Evolutionary conservation across 2,329 filamentous ascomycete genomes (phyloP).

Genomic region (Penicillium rolfsii): DNA sequence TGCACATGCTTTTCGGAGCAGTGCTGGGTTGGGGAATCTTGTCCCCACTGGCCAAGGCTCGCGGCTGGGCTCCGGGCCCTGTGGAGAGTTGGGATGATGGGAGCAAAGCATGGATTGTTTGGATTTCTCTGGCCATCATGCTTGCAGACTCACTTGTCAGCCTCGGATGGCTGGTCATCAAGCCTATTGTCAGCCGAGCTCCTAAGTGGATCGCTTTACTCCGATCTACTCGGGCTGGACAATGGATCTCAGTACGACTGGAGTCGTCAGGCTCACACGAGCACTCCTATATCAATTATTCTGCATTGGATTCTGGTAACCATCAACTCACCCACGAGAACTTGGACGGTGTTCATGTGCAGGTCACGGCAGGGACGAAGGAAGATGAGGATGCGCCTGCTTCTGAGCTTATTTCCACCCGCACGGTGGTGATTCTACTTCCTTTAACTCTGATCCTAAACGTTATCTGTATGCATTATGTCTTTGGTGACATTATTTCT

Average conservation of each 20-base stretch:
- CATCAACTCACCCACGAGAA: conserved; percentile 10
- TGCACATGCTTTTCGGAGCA: conserved; percentile 93
- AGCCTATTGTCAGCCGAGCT: conserved; percentile 60
- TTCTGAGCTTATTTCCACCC: conserved; percentile 76
- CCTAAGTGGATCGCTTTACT: conserved; percentile 39
- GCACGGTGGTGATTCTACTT: conserved; percentile 74
- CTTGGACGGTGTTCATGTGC: conserved; percentile 4
- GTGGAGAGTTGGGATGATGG: conserved; percentile 89
- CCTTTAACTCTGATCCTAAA: conserved; percentile 77
- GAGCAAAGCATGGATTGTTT: conserved; percentile 98
- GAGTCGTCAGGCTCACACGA: conserved; percentile 18
- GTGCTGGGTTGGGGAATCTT: conserved; percentile 87
- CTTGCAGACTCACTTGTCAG: conserved; percentile 89
- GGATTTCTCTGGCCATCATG: conserved; percentile 96
- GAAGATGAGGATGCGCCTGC: conserved; percentile 77
- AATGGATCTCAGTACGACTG: conserved; percentile 32
- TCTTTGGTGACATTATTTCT: conserved; percentile 82
- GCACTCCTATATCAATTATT: conserved; percentile 38
- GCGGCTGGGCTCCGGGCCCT: conserved; percentile 85
- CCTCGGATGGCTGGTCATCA: conserved; percentile 74
- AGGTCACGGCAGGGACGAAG: conserved; percentile 7
- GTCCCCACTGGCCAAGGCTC: conserved; percentile 82
- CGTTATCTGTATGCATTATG: conserved; percentile 75
- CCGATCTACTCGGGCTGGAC: conserved; percentile 34
- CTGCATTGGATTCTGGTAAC: conserved; percentile 28